Base-by-base conservation (phyloP, 148 eudicot genomes). In the Rheum nobile region DNA sequence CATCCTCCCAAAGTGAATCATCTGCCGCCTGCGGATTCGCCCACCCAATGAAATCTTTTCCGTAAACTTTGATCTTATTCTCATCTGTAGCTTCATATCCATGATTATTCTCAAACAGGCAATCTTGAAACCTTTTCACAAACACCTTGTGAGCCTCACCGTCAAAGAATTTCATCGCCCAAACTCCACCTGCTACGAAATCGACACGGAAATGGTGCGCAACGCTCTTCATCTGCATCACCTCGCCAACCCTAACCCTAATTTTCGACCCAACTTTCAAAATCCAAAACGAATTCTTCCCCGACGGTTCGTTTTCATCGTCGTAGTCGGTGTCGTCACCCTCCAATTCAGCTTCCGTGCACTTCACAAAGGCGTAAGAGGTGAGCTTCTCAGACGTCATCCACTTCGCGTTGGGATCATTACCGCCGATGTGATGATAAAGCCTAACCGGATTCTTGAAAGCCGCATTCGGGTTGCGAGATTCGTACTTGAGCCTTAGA, bases 21-120 rank as follows among this genome's bases (percentile, higher is more conserved):
- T 95, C 94, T 0, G 96, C 95, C 8, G 35, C 79, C 68, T 88
- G 91, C 0, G 96, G 96, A 68, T 90, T 88, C 65, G 71, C 84
- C 99, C 97, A 92, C 31, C 92, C 91, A 13, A 90, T 14, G 39
- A 95, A 95, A 22, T 95, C 99, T 77, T 95, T 95, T 35, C 97
- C 99, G 17, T 88, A 95, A 24, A 95, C 80, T 75, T 84, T 92
- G 14, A 90, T 10, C 82, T 90, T 95, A 39, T 89, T 95, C 57
- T 80, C 85, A 1, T 95, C 96, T 0, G 79, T 92, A 0, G 97
- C 78, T 34, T 75, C 75, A 42, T 84, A 72, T 2, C 94, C 91
- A 75, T 91, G 86, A 39, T 82, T 89, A 79, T 95, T 95, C 80
- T 95, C 99, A 80, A 95, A 95, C 70, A 95, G 78, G 79, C 97